Evolutionary conservation across 495 filamentous ascomycete species (phyloP), one percentile per base, ranked within the genome.

Genomic region (Hypoxylon fuscum): DNA sequence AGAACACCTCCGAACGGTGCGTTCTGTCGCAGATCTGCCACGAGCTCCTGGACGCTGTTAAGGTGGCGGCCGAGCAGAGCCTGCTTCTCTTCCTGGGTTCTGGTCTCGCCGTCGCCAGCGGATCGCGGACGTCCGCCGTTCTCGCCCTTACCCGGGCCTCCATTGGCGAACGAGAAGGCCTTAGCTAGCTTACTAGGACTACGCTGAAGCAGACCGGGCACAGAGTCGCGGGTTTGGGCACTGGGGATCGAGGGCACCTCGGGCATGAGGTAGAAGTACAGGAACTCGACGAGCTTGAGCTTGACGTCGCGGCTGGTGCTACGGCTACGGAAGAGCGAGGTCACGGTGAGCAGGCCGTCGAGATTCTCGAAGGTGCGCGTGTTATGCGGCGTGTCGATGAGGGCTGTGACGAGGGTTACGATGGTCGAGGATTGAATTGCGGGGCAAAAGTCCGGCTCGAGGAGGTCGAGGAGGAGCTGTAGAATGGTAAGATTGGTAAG

Each of bases 231-330:
- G 17, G 75, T 64, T 31, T 69, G 77, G 31, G 78, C 76, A 51
- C 70, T 72, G 44, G 81, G 69, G 68, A 81, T 78, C 15, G 83
- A 81, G 14, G 90, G 86, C 1, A 83, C 86, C 75, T 98, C 95
- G 23, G 93, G 92, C 88, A 97, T 97, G 44, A 98, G 86, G 74
- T 98, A 98, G 76, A 97, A 97, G 76, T 98, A 96, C 4, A 98
- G 77, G 72, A 98, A 97, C 70, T 98, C 95, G 55, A 97, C 87
- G 8, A 96, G 83, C 67, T 93, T 92, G 64, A 96, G 85, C 74
- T 96, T 97, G 54, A 98, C 94, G 61, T 93, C 91, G 51, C 91
- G 84, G 11, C 85, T 85, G 3, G 93, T 97, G 64, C 85, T 83
- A 31, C 90, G 86, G 58, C 83, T 86, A 73, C 96, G 96, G 83